Percentiles rank a stretch among this genome's conserved stretches.
Evolutionary conservation across 1,139 yeast genomes (phyloP).

Genomic region (Geotrichum histeridarum): DNA sequence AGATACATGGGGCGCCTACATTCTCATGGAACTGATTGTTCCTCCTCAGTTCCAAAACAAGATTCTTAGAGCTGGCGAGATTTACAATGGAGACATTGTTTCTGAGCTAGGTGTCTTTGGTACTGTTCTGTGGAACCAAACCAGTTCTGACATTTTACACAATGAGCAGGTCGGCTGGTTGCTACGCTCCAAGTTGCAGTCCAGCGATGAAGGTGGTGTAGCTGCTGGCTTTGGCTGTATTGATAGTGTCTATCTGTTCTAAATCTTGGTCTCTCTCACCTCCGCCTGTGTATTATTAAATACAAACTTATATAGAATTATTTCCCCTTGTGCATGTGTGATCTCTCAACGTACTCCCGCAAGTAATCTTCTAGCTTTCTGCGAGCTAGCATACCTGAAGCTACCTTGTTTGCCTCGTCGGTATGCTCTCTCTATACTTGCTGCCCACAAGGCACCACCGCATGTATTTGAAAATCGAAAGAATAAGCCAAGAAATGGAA

Average conservation of each 20-base stretch:
- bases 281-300: not conserved
- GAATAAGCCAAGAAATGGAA: slow-evolving; percentile 57
- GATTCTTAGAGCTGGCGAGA: slow-evolving; percentile 61
- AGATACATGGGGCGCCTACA: slow-evolving; percentile 81
- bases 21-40: slow-evolving; percentile 85
- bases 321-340: not conserved
- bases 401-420: slow-evolving; percentile 12
- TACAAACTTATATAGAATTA: not conserved
- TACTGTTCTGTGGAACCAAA: slow-evolving; percentile 65
- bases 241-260: slow-evolving; percentile 54
- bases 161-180: slow-evolving; percentile 80
- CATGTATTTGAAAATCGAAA: slow-evolving; percentile 62
- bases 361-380: slow-evolving; percentile 14
- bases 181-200: slow-evolving; percentile 78
- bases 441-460: slow-evolving; percentile 73
- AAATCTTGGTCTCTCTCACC: not conserved
- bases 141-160: slow-evolving; percentile 45
- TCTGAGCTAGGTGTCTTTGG: slow-evolving; percentile 93
- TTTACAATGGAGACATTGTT: slow-evolving; percentile 63
- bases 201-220: slow-evolving; percentile 94
- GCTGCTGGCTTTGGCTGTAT: slow-evolving; percentile 98
- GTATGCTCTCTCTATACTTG: slow-evolving; percentile 27
- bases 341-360: slow-evolving; percentile 10
- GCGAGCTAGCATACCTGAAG: slow-evolving; percentile 14
- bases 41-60: slow-evolving; percentile 66